Evolutionary conservation across 2,329 filamentous ascomycete genomes (phyloP).

Genomic region (Pseudopyricularia javanii): DNA sequence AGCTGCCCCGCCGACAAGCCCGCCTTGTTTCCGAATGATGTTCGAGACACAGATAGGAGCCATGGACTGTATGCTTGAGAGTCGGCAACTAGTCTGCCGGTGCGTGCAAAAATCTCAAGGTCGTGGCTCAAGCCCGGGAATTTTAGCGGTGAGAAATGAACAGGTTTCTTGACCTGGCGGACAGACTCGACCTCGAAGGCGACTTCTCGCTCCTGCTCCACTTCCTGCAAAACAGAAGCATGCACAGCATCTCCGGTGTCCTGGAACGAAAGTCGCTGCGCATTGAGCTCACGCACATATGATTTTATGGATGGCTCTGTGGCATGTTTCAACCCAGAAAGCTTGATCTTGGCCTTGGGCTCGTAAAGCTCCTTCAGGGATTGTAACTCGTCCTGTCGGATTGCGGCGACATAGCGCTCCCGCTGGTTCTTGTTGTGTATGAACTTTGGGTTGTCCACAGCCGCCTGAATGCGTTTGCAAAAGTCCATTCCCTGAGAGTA

Average conservation of each 20-base stretch:
- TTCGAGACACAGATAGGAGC: constrained; percentile 25
- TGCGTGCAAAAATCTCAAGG: constrained; percentile 30
- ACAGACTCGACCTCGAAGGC: constrained; percentile 45
- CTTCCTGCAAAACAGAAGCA: constrained; percentile 44
- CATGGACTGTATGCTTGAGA: constrained; percentile 25
- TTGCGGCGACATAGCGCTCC: constrained; percentile 24
- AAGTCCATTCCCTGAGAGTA: constrained; percentile 49
- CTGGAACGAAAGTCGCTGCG: constrained; percentile 15
- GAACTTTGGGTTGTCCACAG: constrained; percentile 26
- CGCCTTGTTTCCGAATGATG: constrained; percentile 20
- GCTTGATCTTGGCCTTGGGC: constrained; percentile 7
- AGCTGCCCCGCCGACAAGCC: constrained; percentile 8
- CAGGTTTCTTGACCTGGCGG: constrained; percentile 37
- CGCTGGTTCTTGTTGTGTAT: constrained; percentile 20
- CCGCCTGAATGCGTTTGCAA: constrained; percentile 40
- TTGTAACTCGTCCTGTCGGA: constrained; percentile 42
- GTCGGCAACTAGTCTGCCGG: constrained; percentile 25
- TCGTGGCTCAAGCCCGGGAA: constrained; percentile 34
- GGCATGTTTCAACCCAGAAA: constrained; percentile 8
- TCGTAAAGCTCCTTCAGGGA: constrained; percentile 46
- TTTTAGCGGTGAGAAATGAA: constrained; percentile 21
- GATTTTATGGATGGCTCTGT: constrained; percentile 9
- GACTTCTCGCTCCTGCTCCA: constrained; percentile 45
- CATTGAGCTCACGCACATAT: constrained; percentile 19
- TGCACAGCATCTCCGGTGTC: constrained; percentile 29